A percentile compares a stretch with the other conserved stretches of the same genome.
Evolutionary conservation across 257 asterid genomes (phyloP).

Genomic region (Solanum dulcamara): DNA sequence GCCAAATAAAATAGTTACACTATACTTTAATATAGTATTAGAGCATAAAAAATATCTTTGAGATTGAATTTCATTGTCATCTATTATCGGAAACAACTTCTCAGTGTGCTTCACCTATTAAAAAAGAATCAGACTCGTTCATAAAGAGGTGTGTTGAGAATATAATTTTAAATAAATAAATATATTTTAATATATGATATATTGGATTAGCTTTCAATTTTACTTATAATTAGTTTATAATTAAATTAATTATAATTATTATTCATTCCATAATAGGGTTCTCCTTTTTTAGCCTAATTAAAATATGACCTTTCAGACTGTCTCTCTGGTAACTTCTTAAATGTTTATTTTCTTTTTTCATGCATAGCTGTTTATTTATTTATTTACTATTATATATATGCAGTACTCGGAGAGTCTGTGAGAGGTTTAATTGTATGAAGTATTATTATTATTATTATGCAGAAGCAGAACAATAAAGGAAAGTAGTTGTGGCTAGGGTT

Average conservation of each 20-base stretch:
- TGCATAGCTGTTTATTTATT: neutral
- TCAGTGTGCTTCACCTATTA: neutral
- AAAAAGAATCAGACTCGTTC: neutral
- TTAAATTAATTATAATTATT: too few species aligned
- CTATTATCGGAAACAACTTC: neutral
- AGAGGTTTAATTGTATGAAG: neutral
- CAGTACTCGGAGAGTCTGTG: neutral
- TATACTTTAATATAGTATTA: too few species aligned
- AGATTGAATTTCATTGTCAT: neutral
- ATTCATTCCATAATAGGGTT: neutral
- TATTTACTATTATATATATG: neutral
- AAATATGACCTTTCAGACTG: neutral
- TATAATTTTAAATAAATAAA: neutral
- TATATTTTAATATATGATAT: too few species aligned
- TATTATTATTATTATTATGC: neutral
- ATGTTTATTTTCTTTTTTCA: neutral
- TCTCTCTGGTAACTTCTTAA: neutral
- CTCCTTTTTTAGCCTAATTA: neutral
- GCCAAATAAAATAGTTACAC: too few species aligned
- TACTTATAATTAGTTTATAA: too few species aligned
- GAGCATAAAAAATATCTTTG: too few species aligned
- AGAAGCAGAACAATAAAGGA: neutral
- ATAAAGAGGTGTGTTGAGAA: too few species aligned
- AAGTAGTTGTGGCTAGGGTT: slow-evolving; percentile 1
- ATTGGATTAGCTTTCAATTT: neutral